These are phyloP conservation scores for Suhomyces kilbournensis DNA, from an alignment of 805 yeast genomes.

Conservation along the genomic window DNA sequence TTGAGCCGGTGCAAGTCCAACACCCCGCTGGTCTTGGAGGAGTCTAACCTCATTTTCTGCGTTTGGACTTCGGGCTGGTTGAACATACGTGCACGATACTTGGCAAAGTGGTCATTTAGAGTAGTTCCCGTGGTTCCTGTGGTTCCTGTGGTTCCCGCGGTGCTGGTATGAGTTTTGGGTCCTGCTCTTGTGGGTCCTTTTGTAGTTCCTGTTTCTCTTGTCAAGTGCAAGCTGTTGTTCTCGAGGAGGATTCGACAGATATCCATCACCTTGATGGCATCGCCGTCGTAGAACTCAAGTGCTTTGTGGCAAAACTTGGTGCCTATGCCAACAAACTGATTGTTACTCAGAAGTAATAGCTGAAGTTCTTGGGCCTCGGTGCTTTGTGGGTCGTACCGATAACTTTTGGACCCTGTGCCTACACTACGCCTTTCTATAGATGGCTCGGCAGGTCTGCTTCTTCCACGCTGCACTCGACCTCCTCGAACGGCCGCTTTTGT, in stretches of 20 bases:
- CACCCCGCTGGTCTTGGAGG: background rate
- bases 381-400: background rate
- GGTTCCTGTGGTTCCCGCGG: background rate
- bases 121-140: background rate
- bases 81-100: background rate
- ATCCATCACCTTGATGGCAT: conserved; percentile 34
- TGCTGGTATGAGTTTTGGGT: background rate
- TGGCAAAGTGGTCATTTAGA: background rate
- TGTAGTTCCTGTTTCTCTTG: conserved; percentile 11
- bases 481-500: conserved; percentile 8
- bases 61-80: conserved; percentile 9
- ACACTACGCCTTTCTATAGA: background rate
- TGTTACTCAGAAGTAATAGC: conserved; percentile 19
- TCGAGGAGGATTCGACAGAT: conserved; percentile 34
- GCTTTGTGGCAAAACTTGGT: conserved; percentile 38
- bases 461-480: conserved; percentile 35
- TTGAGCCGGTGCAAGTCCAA: conserved; percentile 59
- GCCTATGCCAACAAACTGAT: conserved; percentile 31
- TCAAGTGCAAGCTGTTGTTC: conserved; percentile 21
- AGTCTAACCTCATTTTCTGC: background rate
- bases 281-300: conserved; percentile 44
- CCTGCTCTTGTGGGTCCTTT: background rate
- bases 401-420: background rate
- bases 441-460: conserved; percentile 5
- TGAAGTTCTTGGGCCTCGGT: conserved; percentile 33